Base-by-base conservation (phyloP, 1,284 basidiomycete species). In the Hypsizygus ulmarius region DNA sequence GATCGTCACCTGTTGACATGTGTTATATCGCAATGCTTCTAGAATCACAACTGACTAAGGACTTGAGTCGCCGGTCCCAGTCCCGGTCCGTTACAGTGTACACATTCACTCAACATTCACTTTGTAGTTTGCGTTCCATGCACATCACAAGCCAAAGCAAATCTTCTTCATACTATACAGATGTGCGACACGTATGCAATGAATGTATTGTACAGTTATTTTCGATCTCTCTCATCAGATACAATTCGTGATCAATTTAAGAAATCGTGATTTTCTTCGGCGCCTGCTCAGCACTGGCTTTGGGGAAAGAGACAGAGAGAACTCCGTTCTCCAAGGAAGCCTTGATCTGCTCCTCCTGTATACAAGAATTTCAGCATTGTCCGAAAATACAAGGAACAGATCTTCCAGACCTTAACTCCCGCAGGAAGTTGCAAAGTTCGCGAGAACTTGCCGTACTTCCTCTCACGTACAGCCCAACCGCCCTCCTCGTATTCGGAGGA, bases 381-480 rank as follows among this genome's bases (percentile, higher is more conserved):
- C 6, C 6, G n/a, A 28, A 19, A 3, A 15, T 5, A 4, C 1
- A 28, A 49, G 14, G 14, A 37, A 6, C 63, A 53, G 3, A 37
- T 25, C 19, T 15, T 32, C 3, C 11, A 12, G 43, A 75, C 78
- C 72, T 78, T 74, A 41, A 73, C 62, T 2, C 78, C 77, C 49
- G 63, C 59, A 29, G 78, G 77, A 6, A 79, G 68, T 39, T 67
- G 60, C 47, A 79, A 38, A 2, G 68, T 67, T 30, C 79, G 69
- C 14, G 72, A 67, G 57, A 78, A 77, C 43, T 65, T 74, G 43
- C 77, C 78, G 39, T 54, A 71, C 39, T 67, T 64, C 19, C 78
- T 68, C 63, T 81, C 80, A 41, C 74, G 71, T n/a, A 79, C 65
- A 18, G 68, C 65, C 45, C 68, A 81, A 18, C 74, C 76, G 14